Percentiles rank a stretch among this genome's conserved stretches.
These are phyloP conservation scores for Geotrichum europaeum DNA, from an alignment of 1,139 yeast genomes.

Conservation along the genomic window DNA sequence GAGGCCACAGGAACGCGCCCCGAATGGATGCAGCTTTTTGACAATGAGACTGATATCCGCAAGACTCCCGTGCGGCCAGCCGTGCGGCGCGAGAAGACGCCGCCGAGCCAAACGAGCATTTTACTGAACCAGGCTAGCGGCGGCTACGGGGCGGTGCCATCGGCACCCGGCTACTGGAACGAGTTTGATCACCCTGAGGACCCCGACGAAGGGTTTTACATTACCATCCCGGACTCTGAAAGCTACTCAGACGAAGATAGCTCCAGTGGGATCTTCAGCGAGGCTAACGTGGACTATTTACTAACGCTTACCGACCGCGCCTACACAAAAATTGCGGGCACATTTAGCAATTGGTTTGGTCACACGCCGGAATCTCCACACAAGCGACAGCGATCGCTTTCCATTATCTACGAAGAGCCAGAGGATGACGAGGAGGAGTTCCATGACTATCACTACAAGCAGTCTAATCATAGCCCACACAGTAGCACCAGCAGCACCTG, in stretches of 20 bases:
- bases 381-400: slow-evolving; percentile 6
- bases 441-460: slow-evolving; percentile 13
- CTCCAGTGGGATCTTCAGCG: slow-evolving; percentile 30
- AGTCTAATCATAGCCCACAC: background rate
- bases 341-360: background rate
- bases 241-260: slow-evolving; percentile 23
- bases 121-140: background rate
- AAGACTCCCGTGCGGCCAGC: slow-evolving; percentile 24
- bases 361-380: background rate
- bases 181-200: slow-evolving; percentile 64
- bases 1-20: slow-evolving; percentile 22
- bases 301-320: slow-evolving; percentile 27
- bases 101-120: background rate
- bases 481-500: background rate
- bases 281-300: slow-evolving; percentile 35
- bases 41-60: slow-evolving; percentile 33
- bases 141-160: background rate
- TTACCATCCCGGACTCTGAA: slow-evolving; percentile 27
- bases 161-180: slow-evolving; percentile 47
- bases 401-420: slow-evolving; percentile 14
- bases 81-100: background rate
- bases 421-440: slow-evolving; percentile 20
- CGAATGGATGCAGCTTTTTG: slow-evolving; percentile 33
- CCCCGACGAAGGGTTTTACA: slow-evolving; percentile 35
- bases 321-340: slow-evolving; percentile 19